Percentiles rank a stretch among this genome's conserved stretches.
phyloP scores from a whole-genome alignment of 2,329 filamentous ascomycete species.

The Monilinia aucupariae region DNA sequence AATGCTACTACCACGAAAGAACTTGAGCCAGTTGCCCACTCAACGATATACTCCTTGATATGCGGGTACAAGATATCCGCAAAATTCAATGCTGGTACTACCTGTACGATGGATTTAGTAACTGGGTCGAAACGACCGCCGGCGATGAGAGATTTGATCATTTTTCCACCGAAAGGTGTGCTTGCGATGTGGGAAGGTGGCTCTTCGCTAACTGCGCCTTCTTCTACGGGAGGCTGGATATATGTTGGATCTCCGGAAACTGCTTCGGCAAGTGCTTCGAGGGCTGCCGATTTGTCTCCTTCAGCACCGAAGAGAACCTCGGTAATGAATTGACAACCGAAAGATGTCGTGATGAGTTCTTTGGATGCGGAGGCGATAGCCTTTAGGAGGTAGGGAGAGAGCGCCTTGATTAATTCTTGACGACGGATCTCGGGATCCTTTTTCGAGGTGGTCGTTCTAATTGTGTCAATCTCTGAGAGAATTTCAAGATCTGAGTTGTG shows the following conservation, averaged over 20 bases:
- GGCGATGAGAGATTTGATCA: constrained; percentile 86
- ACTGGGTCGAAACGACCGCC: constrained; percentile 80
- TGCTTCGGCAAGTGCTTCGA: constrained; percentile 62
- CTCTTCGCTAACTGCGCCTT: constrained; percentile 33
- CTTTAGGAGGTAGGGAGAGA: constrained; percentile 70
- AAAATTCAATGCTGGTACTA: constrained; percentile 75
- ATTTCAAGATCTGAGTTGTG: constrained; percentile 63
- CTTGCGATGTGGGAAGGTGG: constrained; percentile 50
- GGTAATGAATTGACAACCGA: constrained; percentile 80
- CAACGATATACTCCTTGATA: constrained; percentile 67
- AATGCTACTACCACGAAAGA: constrained; percentile 82
- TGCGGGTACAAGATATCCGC: constrained; percentile 73
- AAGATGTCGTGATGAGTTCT: constrained; percentile 66
- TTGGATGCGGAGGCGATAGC: constrained; percentile 64
- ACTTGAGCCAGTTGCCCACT: constrained; percentile 82
- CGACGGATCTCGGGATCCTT: constrained; percentile 76
- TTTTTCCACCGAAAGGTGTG: constrained; percentile 62
- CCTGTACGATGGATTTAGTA: constrained; percentile 62
- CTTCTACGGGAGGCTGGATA: constrained; percentile 34
- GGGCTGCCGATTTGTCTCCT: constrained; percentile 70
- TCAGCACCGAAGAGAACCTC: constrained; percentile 73
- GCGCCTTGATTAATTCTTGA: constrained; percentile 66
- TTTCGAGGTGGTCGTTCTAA: constrained; percentile 82
- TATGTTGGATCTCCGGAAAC: constrained; percentile 51
- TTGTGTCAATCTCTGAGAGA: constrained; percentile 69